Evolutionary conservation across 495 filamentous ascomycete species (phyloP), one percentile per base, ranked within the genome.

Genomic region (Lasiosphaeria hispida): DNA sequence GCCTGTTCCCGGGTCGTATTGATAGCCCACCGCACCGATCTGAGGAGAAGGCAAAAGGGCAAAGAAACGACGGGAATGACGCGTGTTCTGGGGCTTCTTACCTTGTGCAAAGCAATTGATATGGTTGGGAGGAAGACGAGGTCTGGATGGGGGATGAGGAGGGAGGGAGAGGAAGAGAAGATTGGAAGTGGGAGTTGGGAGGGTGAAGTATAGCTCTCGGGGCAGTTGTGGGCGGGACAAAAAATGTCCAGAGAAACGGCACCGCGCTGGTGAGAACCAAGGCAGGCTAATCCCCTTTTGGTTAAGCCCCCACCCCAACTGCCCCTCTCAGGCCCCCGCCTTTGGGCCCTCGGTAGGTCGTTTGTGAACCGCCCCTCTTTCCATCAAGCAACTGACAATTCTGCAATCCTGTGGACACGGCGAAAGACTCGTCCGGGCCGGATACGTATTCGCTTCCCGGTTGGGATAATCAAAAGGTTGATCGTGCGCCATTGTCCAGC

Each of bases 181-280:
- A 30, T 30, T 2, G 38, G 48, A 52, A 14, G 48, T n/a, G 39
- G 33, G 56, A 45, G 40, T 35, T 23, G 41, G 41, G 56, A 48
- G 48, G 38, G 56, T 40, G 45, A 55, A 37, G 23, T 30, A 30
- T 2, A 30, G 23, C 23, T 30, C 23, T 5, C 23, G 5, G 23
- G 5, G 23, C 23, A 61, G 61, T 39, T 40, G 34, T 49, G 43
- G 14, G 51, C 51, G 43, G 47, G 54, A 18, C 19, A 48, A 59
- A 53, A 37, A 49, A 34, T n/a, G n/a, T 18, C 14, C 23, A 11
- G 19, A 38, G n/a, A 33, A 15, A 47, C 18, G 41, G 15, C 35
- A 41, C 35, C 13, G 36, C n/a, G 49, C 18, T 17, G 33, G 35
- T 15, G 36, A 52, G 15, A 40, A 37, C 34, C 36, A 14, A 37